phyloP scores from a whole-genome alignment of 495 filamentous ascomycete genomes.

The Schizothecium vesticola region DNA sequence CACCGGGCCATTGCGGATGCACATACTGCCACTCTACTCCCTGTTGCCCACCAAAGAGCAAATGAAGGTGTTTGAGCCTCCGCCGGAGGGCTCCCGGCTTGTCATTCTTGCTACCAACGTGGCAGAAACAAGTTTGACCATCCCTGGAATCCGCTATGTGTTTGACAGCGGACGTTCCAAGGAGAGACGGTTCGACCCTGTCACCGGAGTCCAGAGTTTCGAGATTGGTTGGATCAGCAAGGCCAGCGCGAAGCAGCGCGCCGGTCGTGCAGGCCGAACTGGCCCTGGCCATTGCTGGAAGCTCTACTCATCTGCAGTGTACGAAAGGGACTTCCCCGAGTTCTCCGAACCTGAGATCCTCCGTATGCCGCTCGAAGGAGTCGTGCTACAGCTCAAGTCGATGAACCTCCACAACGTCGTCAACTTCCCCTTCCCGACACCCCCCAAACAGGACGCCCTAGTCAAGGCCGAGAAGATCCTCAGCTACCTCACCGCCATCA shows the following conservation, averaged over 20 bases:
- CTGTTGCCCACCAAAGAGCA: conserved; percentile 92
- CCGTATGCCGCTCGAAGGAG: conserved; percentile 84
- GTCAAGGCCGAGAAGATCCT: conserved; percentile 82
- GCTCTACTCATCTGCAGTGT: conserved; percentile 90
- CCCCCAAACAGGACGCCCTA: conserved; percentile 74
- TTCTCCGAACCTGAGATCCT: conserved; percentile 86
- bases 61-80: conserved; percentile 83
- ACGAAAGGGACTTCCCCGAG: conserved; percentile 82
- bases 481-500: conserved; percentile 64
- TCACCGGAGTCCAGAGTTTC: conserved; percentile 90
- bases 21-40: conserved; percentile 89
- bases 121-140: conserved; percentile 93
- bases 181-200: conserved; percentile 76
- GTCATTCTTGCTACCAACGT: conserved; percentile 96
- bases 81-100: conserved; percentile 76
- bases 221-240: conserved; percentile 97
- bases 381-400: conserved; percentile 90
- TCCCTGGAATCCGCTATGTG: conserved; percentile 92
- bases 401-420: conserved; percentile 88
- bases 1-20: conserved; percentile 54
- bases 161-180: conserved; percentile 91
- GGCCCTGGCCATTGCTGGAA: conserved; percentile 94
- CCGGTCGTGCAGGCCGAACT: conserved; percentile 91
- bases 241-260: conserved; percentile 86
- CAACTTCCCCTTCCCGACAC: conserved; percentile 97